phyloP scores from a whole-genome alignment of 2,329 filamentous ascomycete genomes.

The Fusarium sp. region DNA sequence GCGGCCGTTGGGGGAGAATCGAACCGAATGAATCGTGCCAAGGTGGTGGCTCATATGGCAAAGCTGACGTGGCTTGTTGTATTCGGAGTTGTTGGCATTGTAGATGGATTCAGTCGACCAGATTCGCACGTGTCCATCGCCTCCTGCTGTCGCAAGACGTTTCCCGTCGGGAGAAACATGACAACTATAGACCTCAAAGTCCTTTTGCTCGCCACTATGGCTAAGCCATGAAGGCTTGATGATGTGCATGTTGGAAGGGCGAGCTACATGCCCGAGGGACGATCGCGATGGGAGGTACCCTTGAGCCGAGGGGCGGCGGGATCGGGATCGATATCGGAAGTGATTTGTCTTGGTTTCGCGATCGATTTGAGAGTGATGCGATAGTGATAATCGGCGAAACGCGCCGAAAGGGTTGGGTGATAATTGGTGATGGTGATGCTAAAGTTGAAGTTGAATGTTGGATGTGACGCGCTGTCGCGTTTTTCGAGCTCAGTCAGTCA shows the following conservation, averaged over 20 bases:
- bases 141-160: slow-evolving; percentile 91
- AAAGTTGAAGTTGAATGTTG: slow-evolving; percentile 20
- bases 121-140: slow-evolving; percentile 96
- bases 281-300: slow-evolving; percentile 7
- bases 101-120: slow-evolving; percentile 97
- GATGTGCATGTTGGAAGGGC: slow-evolving; percentile 72
- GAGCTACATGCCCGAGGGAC: slow-evolving; percentile 36
- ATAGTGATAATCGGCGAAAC: background rate
- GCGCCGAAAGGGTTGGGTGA: background rate
- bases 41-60: slow-evolving; percentile 99
- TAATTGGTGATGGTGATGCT: slow-evolving; percentile 14
- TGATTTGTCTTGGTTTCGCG: background rate
- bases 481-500: slow-evolving; percentile 33
- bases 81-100: slow-evolving; percentile 77
- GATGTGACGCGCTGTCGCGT: slow-evolving; percentile 37
- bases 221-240: slow-evolving; percentile 97
- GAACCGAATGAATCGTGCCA: slow-evolving; percentile 95
- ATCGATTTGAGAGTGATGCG: slow-evolving; percentile 11
- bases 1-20: slow-evolving; percentile 94
- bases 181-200: slow-evolving; percentile 98
- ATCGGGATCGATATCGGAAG: background rate
- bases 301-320: slow-evolving; percentile 4
- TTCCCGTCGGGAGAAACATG: slow-evolving; percentile 95
- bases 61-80: slow-evolving; percentile 86
- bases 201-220: slow-evolving; percentile 96